A percentile compares a stretch with the other conserved stretches of the same genome.
phyloP scores from a whole-genome alignment of 2,329 filamentous ascomycete genomes.

The Parastagonospora nodorum region DNA sequence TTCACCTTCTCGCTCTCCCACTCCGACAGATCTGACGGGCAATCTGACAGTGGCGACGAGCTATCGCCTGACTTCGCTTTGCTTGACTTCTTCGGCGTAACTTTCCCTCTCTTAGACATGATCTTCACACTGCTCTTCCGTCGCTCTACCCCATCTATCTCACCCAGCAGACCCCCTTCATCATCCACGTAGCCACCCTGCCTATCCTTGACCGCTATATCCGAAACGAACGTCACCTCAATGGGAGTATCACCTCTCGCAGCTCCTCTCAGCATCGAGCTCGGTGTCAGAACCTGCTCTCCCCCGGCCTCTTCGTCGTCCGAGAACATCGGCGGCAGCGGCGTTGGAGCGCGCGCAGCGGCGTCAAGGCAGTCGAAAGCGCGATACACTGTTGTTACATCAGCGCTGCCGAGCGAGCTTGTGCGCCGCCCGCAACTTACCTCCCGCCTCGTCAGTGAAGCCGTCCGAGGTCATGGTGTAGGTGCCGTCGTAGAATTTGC shows the following conservation, averaged over 20 bases:
- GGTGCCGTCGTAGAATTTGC: too few species aligned
- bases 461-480: too few species aligned
- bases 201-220: neutral
- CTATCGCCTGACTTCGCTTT: neutral
- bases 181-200: neutral
- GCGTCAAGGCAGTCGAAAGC: conserved; percentile 23
- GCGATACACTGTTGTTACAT: conserved; percentile 16
- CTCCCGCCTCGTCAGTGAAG: too few species aligned
- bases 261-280: neutral
- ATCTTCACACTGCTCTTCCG: neutral
- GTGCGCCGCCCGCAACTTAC: neutral
- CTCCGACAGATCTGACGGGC: conserved; percentile 23
- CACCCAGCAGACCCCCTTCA: neutral
- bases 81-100: neutral
- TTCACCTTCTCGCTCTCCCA: conserved; percentile 13
- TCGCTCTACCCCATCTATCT: neutral
- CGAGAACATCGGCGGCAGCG: conserved; percentile 18
- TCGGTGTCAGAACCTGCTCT: neutral
- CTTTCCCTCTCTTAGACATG: neutral
- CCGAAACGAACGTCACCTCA: neutral
- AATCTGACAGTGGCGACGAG: conserved; percentile 15
- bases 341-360: conserved; percentile 24
- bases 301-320: conserved; percentile 3
- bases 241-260: too few species aligned
- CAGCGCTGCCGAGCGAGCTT: neutral